Evolutionary conservation across 306 rosid species (phyloP).

Genomic region (Ochetophila trinervis): DNA sequence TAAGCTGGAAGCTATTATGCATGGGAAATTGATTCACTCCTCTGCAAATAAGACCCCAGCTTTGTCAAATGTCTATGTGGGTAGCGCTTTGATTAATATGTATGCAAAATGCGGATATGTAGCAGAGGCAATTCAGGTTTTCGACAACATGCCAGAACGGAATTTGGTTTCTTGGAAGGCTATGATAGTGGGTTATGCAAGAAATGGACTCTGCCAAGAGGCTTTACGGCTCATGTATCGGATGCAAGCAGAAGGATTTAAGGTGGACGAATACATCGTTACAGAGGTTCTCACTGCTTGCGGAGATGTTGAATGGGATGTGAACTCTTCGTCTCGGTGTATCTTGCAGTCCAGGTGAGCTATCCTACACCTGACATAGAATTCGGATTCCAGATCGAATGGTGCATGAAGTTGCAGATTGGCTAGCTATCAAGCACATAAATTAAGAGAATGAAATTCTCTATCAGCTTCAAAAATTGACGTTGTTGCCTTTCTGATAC

Average conservation of each 20-base stretch:
- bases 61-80: slow-evolving; percentile 69
- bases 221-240: slow-evolving; percentile 78
- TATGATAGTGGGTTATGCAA: slow-evolving; percentile 80
- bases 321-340: slow-evolving; percentile 34
- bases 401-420: not conserved
- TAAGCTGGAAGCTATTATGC: slow-evolving; percentile 46
- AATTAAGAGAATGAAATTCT: too few relatives aligned
- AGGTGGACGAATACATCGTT: slow-evolving; percentile 67
- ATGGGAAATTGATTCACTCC: slow-evolving; percentile 72
- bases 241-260: slow-evolving; percentile 77
- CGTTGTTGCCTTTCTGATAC: slow-evolving; percentile 8
- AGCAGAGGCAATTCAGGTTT: slow-evolving; percentile 70
- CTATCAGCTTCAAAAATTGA: too few relatives aligned
- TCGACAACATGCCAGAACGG: slow-evolving; percentile 74
- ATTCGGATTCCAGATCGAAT: not conserved
- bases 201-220: slow-evolving; percentile 72
- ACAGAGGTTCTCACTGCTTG: slow-evolving; percentile 59
- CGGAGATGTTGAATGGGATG: slow-evolving; percentile 48
- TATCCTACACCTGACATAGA: not conserved
- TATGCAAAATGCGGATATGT: slow-evolving; percentile 79
- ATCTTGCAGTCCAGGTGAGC: slow-evolving; percentile 41
- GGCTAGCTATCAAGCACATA: not conserved
- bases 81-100: slow-evolving; percentile 77
- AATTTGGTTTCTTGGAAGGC: slow-evolving; percentile 86
- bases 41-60: slow-evolving; percentile 71